Conservation (phyloP, 1,139 yeast genomes). For the Saccharomyces hybrid region DNA sequence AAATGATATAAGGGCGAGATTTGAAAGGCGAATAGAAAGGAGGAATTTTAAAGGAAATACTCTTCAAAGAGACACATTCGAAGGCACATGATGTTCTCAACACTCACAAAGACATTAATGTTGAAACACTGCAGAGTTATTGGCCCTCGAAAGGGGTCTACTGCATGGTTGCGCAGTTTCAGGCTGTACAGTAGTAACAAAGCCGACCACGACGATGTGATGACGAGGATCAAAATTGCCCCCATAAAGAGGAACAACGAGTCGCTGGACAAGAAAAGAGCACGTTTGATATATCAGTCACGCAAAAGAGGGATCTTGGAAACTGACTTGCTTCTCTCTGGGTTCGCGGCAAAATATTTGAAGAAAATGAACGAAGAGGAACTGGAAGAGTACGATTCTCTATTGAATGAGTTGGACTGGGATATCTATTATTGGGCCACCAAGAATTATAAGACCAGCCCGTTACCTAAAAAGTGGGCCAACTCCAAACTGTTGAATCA, state of each 20-base stretch:
- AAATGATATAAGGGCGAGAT: too few species aligned
- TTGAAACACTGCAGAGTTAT: not conserved
- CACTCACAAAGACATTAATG: not conserved
- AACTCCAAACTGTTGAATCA: conserved; percentile 52
- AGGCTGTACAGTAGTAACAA: not conserved
- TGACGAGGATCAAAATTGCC: conserved; percentile 46
- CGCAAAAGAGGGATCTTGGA: conserved; percentile 94
- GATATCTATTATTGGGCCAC: conserved; percentile 98
- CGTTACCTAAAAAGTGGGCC: conserved; percentile 82
- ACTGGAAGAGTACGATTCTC: conserved; percentile 74
- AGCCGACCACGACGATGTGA: conserved; percentile 17
- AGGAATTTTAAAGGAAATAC: not conserved
- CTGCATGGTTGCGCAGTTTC: not conserved
- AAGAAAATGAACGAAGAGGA: conserved; percentile 52
- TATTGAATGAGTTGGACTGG: conserved; percentile 95
- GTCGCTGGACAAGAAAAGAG: conserved; percentile 66
- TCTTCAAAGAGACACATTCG: not conserved
- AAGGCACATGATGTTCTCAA: not conserved
- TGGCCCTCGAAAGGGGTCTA: not conserved
- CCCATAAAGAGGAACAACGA: conserved; percentile 76
- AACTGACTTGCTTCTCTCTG: conserved; percentile 75
- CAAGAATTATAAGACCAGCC: conserved; percentile 66
- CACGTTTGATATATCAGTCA: conserved; percentile 82
- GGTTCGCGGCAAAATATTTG: conserved; percentile 76
- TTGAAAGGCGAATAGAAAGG: too few species aligned